Evolutionary conservation across 257 asterid genomes (phyloP), one percentile per base, ranked within the genome.

Genomic region (Perilla frutescens): DNA sequence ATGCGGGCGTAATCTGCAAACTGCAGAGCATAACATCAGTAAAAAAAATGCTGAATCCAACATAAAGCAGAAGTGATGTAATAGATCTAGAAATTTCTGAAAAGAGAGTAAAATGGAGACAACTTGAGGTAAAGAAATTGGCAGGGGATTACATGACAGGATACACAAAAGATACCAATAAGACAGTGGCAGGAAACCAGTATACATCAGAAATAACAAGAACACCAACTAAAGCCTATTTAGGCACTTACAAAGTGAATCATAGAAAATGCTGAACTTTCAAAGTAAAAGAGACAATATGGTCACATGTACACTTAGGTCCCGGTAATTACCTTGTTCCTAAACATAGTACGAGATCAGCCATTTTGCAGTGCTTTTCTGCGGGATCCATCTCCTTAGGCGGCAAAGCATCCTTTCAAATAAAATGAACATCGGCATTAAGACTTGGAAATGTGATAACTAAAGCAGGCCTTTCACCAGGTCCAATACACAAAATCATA

Each of bases 1-100:
- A 91, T 54, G 99, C 99, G 58, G 99, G 99, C 62, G 97, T 91
- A 49, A 94, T 94, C 88, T 94, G 99, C 87, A 94, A 90, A 83
- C 99, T 94, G 92, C 86, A 77, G 7, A 84, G 62, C 62, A 75
- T 68, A 72, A 62, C 75, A 73, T 31, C 53, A 79, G 63, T 39
- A n/a, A n/a, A 65, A 66, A 36, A 47, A 57, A 56, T 74, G 76
- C 49, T 37, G 62, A 72, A 59, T 48, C 37, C 37, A 36, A 39
- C 69, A 73, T 1, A n/a, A 41, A 5, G 45, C 44, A 48, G 31
- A 55, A 36, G 45, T 10, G 68, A 45, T 44, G 13, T 49, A 59
- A 50, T 9, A 49, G 59, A 67, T 32, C 49, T 5, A 54, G 54
- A 61, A 32, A 34, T 39, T 53, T 68, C 26, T 76, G 51, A 59